A percentile compares a stretch with the other conserved stretches of the same genome.
These are phyloP conservation scores for Collybiopsis luxurians DNA, from an alignment of 768 basidiomycete species.

Conservation along the genomic window DNA sequence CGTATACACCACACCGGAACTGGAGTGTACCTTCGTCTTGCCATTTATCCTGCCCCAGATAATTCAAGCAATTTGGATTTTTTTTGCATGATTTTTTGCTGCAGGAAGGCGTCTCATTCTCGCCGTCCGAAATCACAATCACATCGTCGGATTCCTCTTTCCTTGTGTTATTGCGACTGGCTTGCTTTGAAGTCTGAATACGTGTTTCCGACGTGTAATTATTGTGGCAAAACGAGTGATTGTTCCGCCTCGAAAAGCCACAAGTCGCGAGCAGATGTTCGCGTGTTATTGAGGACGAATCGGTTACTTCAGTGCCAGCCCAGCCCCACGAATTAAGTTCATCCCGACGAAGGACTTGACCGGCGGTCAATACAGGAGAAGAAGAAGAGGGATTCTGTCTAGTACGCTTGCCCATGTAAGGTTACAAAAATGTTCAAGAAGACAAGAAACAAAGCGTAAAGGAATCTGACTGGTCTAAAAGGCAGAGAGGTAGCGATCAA, in stretches of 20 bases:
- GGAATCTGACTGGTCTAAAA: conserved; percentile 11
- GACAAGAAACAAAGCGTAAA: conserved; percentile 10
- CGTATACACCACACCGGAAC: conserved; percentile 11
- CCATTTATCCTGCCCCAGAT: conserved; percentile 83
- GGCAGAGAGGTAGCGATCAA: conserved; percentile 12
- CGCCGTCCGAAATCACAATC: conserved; percentile 71
- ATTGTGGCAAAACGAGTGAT: conserved; percentile 55
- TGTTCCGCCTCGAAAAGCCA: conserved; percentile 55
- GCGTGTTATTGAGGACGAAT: conserved; percentile 55
- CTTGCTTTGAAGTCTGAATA: conserved; percentile 12
- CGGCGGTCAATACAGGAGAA: conserved; percentile 53
- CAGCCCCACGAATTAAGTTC: conserved; percentile 71
- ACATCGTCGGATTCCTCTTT: conserved; percentile 55
- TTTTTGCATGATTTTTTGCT: conserved; percentile 61
- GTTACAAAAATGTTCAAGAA: conserved; percentile 10
- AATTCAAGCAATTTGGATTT: conserved; percentile 86
- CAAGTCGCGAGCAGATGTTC: conserved; percentile 69
- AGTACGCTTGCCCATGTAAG: conserved; percentile 59
- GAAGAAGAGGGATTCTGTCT: conserved; percentile 44
- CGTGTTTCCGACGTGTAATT: conserved; percentile 37
- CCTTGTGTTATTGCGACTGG: conserved; percentile 23
- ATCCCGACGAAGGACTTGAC: conserved; percentile 60
- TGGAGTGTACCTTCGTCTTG: conserved; percentile 57
- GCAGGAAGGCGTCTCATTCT: conserved; percentile 58
- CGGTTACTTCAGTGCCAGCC: conserved; percentile 66